These are phyloP conservation scores for Yamadazyma sp. DNA, from an alignment of 1,139 yeast genomes.

Conservation along the genomic window DNA sequence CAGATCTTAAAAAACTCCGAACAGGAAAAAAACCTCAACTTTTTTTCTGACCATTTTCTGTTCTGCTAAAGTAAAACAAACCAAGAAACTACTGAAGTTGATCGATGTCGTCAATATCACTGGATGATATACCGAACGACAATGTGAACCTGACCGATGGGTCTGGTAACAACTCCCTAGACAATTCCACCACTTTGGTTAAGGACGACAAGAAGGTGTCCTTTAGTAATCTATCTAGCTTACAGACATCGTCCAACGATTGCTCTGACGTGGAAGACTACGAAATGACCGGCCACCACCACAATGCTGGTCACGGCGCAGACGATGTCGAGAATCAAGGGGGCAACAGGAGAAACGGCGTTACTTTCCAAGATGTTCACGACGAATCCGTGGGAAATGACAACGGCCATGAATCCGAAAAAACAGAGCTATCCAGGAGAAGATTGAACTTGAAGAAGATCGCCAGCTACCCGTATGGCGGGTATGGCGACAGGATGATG, in stretches of 20 bases:
- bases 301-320: no score
- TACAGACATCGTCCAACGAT: slow-evolving; percentile 15
- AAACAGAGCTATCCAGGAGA: not conserved
- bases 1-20: slow-evolving; percentile 2
- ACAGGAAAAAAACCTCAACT: not conserved
- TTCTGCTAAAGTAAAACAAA: not conserved
- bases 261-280: slow-evolving; percentile 15
- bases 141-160: not conserved
- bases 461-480: slow-evolving; percentile 18
- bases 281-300: not conserved
- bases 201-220: slow-evolving; percentile 12
- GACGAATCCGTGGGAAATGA: no score
- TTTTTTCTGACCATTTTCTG: not conserved
- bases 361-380: no score
- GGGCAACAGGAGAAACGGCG: not conserved
- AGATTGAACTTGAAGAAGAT: slow-evolving; percentile 14
- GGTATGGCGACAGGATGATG: slow-evolving; percentile 19
- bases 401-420: not conserved
- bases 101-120: slow-evolving; percentile 9
- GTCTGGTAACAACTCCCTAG: slow-evolving; percentile 3
- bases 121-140: slow-evolving; percentile 4
- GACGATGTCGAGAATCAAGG: no score
- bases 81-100: not conserved
- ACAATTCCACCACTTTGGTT: slow-evolving; percentile 5
- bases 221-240: slow-evolving; percentile 10